These are phyloP conservation scores for Irpex sp. DNA, from an alignment of 1,284 basidiomycete genomes.

Conservation along the genomic window DNA sequence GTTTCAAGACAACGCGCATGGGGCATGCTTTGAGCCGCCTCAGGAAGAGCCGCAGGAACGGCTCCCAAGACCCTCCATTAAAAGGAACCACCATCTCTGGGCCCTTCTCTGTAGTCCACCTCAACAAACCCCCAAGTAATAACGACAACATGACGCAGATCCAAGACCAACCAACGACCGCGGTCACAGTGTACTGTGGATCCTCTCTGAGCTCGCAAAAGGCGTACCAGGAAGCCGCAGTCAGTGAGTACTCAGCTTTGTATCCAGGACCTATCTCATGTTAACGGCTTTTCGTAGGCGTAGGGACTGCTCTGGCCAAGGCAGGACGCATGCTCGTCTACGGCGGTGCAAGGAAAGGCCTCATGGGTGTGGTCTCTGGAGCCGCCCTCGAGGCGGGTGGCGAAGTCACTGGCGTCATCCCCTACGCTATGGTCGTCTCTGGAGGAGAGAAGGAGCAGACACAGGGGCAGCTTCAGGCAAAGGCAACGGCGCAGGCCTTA, in stretches of 20 bases:
- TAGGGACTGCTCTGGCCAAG: slow-evolving; percentile 70
- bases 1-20: neutral
- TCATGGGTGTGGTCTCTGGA: slow-evolving; percentile 84
- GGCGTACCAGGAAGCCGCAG: slow-evolving; percentile 64
- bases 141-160: slow-evolving; percentile 1
- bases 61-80: neutral
- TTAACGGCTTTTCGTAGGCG: slow-evolving; percentile 34
- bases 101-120: neutral
- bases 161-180: slow-evolving; percentile 16
- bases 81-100: slow-evolving; percentile 1
- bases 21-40: neutral
- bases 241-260: slow-evolving; percentile 41
- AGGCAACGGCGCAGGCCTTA: slow-evolving; percentile 20
- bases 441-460: slow-evolving; percentile 58
- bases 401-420: slow-evolving; percentile 77
- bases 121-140: neutral
- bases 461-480: slow-evolving; percentile 15
- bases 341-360: slow-evolving; percentile 77
- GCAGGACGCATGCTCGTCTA: slow-evolving; percentile 73
- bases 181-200: slow-evolving; percentile 76
- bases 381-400: slow-evolving; percentile 67
- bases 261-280: too few relatives aligned
- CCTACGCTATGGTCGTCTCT: slow-evolving; percentile 64
- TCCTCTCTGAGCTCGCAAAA: slow-evolving; percentile 61
- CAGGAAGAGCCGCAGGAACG: neutral